These are phyloP conservation scores for Canavalia gladiata DNA, from an alignment of 306 rosid genomes.

Conservation along the genomic window DNA sequence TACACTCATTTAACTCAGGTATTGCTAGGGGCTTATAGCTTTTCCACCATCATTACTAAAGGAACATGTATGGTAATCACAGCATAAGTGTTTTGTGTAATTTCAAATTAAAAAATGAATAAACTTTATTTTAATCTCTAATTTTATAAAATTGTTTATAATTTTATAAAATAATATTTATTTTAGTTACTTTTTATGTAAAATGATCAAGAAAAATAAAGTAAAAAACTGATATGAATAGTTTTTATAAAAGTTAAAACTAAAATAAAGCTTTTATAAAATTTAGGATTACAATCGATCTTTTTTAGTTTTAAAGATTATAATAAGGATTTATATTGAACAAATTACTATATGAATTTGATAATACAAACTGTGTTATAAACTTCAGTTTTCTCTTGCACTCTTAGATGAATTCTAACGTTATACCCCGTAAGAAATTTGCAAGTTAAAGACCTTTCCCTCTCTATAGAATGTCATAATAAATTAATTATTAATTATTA, in stretches of 20 bases:
- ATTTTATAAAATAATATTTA: no score
- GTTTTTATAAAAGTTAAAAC: no score
- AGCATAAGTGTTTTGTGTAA: not conserved
- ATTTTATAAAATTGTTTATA: no score
- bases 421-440: not conserved
- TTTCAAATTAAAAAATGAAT: not conserved
- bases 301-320: no score
- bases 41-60: slow-evolving; percentile 15
- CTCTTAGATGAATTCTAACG: no score
- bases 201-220: no score
- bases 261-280: no score
- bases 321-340: not conserved
- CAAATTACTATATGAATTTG: not conserved
- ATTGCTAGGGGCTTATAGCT: not conserved
- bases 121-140: no score
- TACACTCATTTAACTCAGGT: slow-evolving; percentile 13
- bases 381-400: no score
- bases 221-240: no score
- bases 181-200: no score
- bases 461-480: not conserved
- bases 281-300: no score
- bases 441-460: not conserved
- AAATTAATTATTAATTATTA: not conserved
- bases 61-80: not conserved
- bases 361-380: not conserved